Conservation (phyloP, 2,329 filamentous ascomycete genomes). For the Seiridium unicorne region DNA sequence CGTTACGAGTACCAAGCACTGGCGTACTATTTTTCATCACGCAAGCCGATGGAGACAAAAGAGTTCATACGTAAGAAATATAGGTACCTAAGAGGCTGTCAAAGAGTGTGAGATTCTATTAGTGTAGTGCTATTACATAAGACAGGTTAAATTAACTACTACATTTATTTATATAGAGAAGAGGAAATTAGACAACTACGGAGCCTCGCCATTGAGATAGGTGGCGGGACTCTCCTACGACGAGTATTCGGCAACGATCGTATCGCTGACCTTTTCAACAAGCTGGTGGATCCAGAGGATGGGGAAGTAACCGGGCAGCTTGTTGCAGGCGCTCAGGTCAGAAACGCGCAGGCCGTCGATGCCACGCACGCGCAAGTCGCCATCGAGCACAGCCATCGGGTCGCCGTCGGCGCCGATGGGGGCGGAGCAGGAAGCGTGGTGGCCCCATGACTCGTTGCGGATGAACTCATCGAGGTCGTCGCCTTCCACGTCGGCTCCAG, state of each 20-base stretch:
- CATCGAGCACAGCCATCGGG: conserved; percentile 52
- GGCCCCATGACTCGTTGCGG: conserved; percentile 50
- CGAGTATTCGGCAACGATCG: conserved; percentile 30
- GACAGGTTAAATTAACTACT: neutral
- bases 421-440: conserved; percentile 56
- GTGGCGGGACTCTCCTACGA: neutral
- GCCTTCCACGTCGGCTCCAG: conserved; percentile 38
- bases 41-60: neutral
- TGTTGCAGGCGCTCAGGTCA: conserved; percentile 57
- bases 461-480: conserved; percentile 45
- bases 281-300: conserved; percentile 51
- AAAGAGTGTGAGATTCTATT: neutral
- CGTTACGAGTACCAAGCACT: neutral
- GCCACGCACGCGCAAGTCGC: conserved; percentile 52
- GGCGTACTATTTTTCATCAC: neutral
- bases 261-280: conserved; percentile 57
- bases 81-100: neutral
- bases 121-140: neutral
- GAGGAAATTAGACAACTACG: neutral
- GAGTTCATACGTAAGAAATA: neutral
- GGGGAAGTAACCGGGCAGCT: conserved; percentile 47
- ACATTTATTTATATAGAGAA: conserved; percentile 2
- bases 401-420: conserved; percentile 54
- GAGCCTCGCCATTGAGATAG: neutral
- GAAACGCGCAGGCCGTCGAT: conserved; percentile 55